Percentiles rank a stretch among this genome's conserved stretches.
Conservation (phyloP, 768 basidiomycete species). For the Mycena olivaceomarginata region DNA sequence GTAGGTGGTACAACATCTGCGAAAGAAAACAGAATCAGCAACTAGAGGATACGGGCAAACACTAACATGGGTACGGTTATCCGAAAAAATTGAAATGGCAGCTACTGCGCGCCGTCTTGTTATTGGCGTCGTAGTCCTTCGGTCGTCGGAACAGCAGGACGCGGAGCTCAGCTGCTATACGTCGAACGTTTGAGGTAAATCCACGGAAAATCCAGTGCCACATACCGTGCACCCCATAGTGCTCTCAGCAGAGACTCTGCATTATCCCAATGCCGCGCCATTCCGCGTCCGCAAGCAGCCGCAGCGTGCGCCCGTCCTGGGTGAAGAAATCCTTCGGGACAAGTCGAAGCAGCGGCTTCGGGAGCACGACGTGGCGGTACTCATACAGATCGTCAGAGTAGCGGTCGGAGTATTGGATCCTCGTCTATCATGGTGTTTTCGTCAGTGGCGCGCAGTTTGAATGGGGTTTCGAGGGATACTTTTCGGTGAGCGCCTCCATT, state of each 20-base stretch:
- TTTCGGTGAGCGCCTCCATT: conserved; percentile 87
- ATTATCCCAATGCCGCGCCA: too few relatives aligned
- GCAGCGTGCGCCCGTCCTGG: conserved; percentile 81
- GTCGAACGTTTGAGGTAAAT: not conserved
- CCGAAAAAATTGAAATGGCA: not conserved
- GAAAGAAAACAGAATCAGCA: too few relatives aligned
- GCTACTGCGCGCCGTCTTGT: conserved; percentile 40
- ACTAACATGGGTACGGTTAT: not conserved
- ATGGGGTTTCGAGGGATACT: conserved; percentile 60
- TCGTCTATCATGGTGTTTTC: conserved; percentile 59
- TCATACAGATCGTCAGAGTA: conserved; percentile 95
- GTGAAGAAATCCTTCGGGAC: conserved; percentile 92
- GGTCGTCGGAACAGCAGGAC: conserved; percentile 93
- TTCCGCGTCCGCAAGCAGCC: too few relatives aligned
- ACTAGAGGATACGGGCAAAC: too few relatives aligned
- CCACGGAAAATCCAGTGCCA: not conserved
- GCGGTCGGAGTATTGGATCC: conserved; percentile 93
- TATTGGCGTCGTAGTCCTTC: too few relatives aligned
- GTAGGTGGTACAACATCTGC: too few relatives aligned
- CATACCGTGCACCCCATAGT: too few relatives aligned
- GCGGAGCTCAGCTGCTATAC: conserved; percentile 91
- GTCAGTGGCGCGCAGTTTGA: conserved; percentile 44
- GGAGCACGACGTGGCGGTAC: conserved; percentile 98
- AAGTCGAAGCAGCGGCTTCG: conserved; percentile 95
- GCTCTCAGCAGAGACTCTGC: too few relatives aligned